phyloP scores from a whole-genome alignment of 352 stramenopile genomes.

The Albugo laibachii region DNA sequence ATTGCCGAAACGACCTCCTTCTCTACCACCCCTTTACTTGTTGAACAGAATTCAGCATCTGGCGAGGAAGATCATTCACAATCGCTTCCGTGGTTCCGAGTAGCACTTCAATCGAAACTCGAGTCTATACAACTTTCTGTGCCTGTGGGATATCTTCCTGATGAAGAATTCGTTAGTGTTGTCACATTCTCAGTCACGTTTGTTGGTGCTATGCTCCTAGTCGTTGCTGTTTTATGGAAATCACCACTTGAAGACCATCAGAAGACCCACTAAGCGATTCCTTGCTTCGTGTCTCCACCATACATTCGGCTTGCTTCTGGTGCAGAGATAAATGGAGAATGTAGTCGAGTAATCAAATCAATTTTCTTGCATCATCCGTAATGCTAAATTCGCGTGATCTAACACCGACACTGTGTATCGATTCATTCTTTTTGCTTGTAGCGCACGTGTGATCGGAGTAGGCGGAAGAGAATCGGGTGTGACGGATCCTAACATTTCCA shows the following conservation, averaged over 20 bases:
- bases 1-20: neutral
- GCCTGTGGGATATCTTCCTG: conserved; percentile 26
- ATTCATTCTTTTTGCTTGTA: conserved; percentile 48
- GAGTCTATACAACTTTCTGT: neutral
- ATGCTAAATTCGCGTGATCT: conserved; percentile 46
- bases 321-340: neutral
- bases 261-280: conserved; percentile 4
- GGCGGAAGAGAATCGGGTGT: conserved; percentile 64
- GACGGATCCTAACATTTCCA: conserved; percentile 23
- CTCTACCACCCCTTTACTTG: neutral
- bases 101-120: neutral
- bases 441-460: conserved; percentile 51
- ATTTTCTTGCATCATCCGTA: conserved; percentile 30
- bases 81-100: neutral
- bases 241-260: conserved; percentile 1
- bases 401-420: conserved; percentile 59
- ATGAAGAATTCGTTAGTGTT: conserved; percentile 17
- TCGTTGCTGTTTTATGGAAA: conserved; percentile 9
- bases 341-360: neutral
- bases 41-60: neutral
- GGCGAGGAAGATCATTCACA: neutral
- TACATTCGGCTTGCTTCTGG: neutral
- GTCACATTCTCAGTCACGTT: conserved; percentile 21
- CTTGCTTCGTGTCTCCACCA: neutral
- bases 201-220: conserved; percentile 15